Conservation (phyloP, 1,284 basidiomycete genomes). For the Naganishia albida region DNA sequence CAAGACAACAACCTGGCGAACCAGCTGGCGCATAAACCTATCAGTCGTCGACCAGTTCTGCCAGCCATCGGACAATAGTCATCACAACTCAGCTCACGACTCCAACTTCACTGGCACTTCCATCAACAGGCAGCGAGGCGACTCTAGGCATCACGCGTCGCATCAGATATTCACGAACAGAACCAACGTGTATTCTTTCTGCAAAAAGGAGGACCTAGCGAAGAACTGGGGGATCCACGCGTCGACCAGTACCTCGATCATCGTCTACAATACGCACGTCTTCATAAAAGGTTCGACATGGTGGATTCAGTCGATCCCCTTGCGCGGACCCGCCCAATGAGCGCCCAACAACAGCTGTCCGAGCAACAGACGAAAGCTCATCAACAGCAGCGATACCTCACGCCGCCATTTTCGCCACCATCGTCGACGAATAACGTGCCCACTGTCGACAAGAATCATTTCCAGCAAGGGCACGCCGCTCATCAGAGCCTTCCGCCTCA, state of each 20-base stretch:
- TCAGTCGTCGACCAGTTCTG: no score
- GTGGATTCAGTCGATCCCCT: neutral
- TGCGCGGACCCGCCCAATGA: neutral
- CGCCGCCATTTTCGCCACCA: constrained; percentile 23
- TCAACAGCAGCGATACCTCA: constrained; percentile 27
- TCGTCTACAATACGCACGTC: constrained; percentile 1
- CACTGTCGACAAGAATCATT: constrained; percentile 1
- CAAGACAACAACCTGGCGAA: no score
- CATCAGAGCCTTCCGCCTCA: constrained; percentile 26
- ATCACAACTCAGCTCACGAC: no score
- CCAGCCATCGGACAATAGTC: no score
- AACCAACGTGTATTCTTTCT: neutral
- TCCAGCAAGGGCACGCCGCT: constrained; percentile 8
- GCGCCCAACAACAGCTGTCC: neutral
- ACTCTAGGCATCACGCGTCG: neutral
- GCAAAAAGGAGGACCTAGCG: neutral
- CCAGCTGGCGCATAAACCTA: no score
- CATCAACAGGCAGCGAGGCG: no score
- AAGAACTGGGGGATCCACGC: neutral
- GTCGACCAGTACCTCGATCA: neutral
- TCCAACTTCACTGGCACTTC: no score
- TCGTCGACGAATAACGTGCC: neutral
- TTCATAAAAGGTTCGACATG: neutral
- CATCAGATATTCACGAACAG: neutral
- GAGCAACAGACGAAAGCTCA: constrained; percentile 1